Evolutionary conservation across 805 yeast species (phyloP), one percentile per base, ranked within the genome.

Genomic region (Priceomyces haplophilus): DNA sequence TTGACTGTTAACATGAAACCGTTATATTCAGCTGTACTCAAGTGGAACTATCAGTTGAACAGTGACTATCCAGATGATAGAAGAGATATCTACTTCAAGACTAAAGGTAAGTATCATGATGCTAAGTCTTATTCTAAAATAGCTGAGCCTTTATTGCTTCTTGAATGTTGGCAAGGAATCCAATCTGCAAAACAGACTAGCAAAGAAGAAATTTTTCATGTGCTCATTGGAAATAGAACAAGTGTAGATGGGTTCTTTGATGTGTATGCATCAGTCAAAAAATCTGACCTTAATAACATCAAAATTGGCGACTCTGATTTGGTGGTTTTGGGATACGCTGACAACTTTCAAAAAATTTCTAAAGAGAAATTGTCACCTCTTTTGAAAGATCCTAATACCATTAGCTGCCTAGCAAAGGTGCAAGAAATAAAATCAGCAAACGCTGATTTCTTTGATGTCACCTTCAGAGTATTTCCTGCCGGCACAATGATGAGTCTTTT

Each of bases 151-250:
- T 69, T 93, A 34, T 66, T 93, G 34, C 65, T 90, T 58, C 64
- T 91, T 32, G 99, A 93, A 64, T 86, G 96, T 49, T 95, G 98
- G 97, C 96, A 90, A 55, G 85, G 88, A 0, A 77, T 93, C 20
- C 83, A 81, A 50, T 74, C 87, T 3, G 80, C 93, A 0, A 81
- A 85, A 48, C 79, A 79, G 38, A 79, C 85, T 13, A 76, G 76
- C 7, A 77, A 76, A 38, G 74, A 70, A 42, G 63, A 53, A 4
- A 89, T 95, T 0, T 83, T 90, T 58, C 75, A 74, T 23, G 52
- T 90, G 2, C 67, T 78, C 2, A 68, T 90, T 15, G 97, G 95
- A 3, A 85, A 88, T 27, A 76, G 97, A 51, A 78, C 88, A 1
- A 80, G 87, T 1, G 84, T 87, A 12, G 96, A 89, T 52, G 84